Evolutionary conservation across 305 asterid genomes (phyloP).

Genomic region (Fraxinus xanthoxyloides): DNA sequence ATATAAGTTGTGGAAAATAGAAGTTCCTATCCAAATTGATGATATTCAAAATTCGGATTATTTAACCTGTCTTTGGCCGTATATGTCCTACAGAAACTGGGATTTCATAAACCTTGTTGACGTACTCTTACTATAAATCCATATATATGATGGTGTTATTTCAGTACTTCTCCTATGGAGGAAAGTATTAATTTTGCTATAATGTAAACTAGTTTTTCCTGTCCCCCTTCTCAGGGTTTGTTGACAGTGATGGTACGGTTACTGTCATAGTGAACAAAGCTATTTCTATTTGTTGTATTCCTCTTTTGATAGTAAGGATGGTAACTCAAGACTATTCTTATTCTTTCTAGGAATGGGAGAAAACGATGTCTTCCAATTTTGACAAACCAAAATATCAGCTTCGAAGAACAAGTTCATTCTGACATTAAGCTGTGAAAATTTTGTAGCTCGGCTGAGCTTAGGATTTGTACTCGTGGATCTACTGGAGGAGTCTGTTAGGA

Average conservation of each 20-base stretch:
- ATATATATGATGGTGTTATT: neutral
- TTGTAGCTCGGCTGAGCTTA: conserved; percentile 23
- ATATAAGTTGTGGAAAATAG: neutral
- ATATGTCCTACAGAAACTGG: neutral
- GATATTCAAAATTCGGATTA: neutral
- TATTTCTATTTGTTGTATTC: neutral
- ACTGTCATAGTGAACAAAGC: neutral
- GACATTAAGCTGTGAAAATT: conserved; percentile 18
- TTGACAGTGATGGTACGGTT: neutral
- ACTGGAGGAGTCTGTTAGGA: neutral
- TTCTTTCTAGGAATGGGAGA: conserved; percentile 57
- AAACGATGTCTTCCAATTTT: conserved; percentile 24
- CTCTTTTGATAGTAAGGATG: neutral
- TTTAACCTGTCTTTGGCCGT: neutral
- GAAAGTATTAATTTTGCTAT: neutral
- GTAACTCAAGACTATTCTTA: neutral
- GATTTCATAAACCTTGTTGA: neutral
- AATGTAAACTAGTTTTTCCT: neutral
- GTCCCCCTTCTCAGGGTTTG: neutral
- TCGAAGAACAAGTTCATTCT: conserved; percentile 66
- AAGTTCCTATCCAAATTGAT: neutral
- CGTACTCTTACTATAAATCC: neutral
- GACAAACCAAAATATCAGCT: conserved; percentile 66
- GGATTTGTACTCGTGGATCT: neutral
- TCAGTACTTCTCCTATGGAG: neutral